Evolutionary conservation across 1,284 basidiomycete species (phyloP), one percentile per base, ranked within the genome.

Genomic region (Ceratobasidium theobromae): DNA sequence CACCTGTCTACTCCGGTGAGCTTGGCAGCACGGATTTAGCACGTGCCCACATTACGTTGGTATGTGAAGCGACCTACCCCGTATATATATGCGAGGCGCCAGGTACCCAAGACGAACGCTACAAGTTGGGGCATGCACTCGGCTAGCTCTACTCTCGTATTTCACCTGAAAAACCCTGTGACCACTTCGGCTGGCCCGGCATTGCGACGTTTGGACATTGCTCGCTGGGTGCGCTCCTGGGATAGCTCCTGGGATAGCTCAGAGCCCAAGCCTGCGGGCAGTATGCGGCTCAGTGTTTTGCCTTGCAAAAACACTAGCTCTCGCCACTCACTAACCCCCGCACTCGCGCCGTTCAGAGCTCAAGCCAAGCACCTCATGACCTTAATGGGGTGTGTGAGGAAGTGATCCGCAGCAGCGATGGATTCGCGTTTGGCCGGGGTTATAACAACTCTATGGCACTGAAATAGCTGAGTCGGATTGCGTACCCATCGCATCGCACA

Each of bases 391-490:
- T 64, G 33, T 51, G 58, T 49, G 46, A 41, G 2, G 32, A 52
- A 28, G 16, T 2, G 33, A 41, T 64, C 58, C 58, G 58, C 58
- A 64, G 58, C 38, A 64, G 35, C 33, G 25, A 28, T 25, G 25
- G 21, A 25, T 28, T 64, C 48, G 33, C 49, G 8, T 25, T 35
- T 30, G 43, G 38, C 18, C 49, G 35, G 49, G 35, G n/a, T 33
- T 41, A 43, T 21, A 38, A 27, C 46, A 35, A 46, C 16, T 40
- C 46, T 40, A 62, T 62, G 18, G 18, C 33, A 28, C 23, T 25
- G 33, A 52, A 35, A 52, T 35, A 52, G 32, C 4, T 21, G 27
- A 18, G 49, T n/a, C 28, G 27, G 27, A 32, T 58, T 46, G 57
- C 33, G 27, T 32, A 46, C 32, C 46, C 46, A 23, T 33, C 14